Percentiles rank a stretch among this genome's conserved stretches.
Evolutionary conservation across 768 basidiomycete species (phyloP).

Genomic region (Ephemerocybe angulata): DNA sequence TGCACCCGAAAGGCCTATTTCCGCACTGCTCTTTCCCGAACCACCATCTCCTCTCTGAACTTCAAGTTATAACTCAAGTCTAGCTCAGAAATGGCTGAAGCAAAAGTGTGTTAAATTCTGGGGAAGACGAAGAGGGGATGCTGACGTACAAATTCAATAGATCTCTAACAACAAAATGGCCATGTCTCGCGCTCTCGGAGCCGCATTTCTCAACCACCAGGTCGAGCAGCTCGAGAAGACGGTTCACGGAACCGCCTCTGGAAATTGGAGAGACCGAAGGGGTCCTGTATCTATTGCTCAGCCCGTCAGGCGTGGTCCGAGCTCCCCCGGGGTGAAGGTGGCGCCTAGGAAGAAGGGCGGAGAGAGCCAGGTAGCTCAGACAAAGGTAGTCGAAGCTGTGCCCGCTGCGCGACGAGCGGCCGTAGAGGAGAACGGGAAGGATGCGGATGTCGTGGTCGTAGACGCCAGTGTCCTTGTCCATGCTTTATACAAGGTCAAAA

Average conservation of each 20-base stretch:
- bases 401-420: conserved; percentile 25
- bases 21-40: too few species aligned
- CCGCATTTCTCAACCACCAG: conserved; percentile 83
- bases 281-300: conserved; percentile 14
- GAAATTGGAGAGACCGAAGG: conserved; percentile 59
- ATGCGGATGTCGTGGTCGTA: conserved; percentile 72
- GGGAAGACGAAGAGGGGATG: too few species aligned
- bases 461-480: conserved; percentile 83
- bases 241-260: conserved; percentile 51
- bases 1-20: too few species aligned
- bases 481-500: conserved; percentile 73
- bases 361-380: conserved; percentile 17
- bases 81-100: too few species aligned
- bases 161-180: conserved; percentile 69
- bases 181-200: conserved; percentile 84
- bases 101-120: too few species aligned
- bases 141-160: too few species aligned
- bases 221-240: conserved; percentile 85
- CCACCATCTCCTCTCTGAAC: too few species aligned
- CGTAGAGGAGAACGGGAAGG: conserved; percentile 33
- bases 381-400: conserved; percentile 16
- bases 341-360: conserved; percentile 28
- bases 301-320: conserved; percentile 29
- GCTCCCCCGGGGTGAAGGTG: conserved; percentile 29
- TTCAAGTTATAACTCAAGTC: too few species aligned